phyloP scores from a whole-genome alignment of 768 basidiomycete species.

The Hericium rajendrae region DNA sequence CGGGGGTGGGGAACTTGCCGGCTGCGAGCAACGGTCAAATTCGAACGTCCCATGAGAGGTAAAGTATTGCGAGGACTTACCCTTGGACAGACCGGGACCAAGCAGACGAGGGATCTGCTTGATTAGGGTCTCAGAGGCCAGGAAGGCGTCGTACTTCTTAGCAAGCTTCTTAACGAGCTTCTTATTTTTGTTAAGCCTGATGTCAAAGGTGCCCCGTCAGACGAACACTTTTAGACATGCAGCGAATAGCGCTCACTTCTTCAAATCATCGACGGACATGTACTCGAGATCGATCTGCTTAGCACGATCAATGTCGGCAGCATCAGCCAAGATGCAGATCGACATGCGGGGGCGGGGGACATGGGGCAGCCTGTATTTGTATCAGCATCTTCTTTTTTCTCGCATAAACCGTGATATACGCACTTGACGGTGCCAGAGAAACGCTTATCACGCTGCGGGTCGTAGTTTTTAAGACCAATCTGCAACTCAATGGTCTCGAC shows the following conservation, averaged over 20 bases:
- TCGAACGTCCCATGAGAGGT: neutral
- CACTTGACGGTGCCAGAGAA: constrained; percentile 98
- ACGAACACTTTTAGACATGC: neutral
- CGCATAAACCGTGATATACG: constrained; percentile 14
- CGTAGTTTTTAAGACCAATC: constrained; percentile 97
- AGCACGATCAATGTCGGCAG: constrained; percentile 95
- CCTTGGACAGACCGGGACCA: constrained; percentile 99
- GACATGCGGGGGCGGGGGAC: constrained; percentile 99
- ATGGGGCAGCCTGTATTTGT: constrained; percentile 67
- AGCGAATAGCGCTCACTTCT: constrained; percentile 59
- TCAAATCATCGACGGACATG: constrained; percentile 99
- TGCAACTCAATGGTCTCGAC: constrained; percentile 95
- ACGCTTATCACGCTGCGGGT: constrained; percentile 99
- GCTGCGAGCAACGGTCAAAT: constrained; percentile 35
- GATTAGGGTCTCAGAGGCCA: constrained; percentile 94
- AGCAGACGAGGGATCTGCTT: constrained; percentile 99
- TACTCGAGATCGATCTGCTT: constrained; percentile 98
- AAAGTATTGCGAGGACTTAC: constrained; percentile 29
- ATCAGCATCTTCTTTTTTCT: neutral
- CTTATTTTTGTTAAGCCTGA: constrained; percentile 98
- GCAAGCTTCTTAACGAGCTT: constrained; percentile 99
- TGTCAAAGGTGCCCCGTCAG: neutral
- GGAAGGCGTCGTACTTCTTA: constrained; percentile 99
- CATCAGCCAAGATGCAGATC: constrained; percentile 99
- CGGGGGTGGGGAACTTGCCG: constrained; percentile 97